These are phyloP conservation scores for Aschersonia sp. DNA, from an alignment of 2,329 filamentous ascomycete species.

Conservation along the genomic window DNA sequence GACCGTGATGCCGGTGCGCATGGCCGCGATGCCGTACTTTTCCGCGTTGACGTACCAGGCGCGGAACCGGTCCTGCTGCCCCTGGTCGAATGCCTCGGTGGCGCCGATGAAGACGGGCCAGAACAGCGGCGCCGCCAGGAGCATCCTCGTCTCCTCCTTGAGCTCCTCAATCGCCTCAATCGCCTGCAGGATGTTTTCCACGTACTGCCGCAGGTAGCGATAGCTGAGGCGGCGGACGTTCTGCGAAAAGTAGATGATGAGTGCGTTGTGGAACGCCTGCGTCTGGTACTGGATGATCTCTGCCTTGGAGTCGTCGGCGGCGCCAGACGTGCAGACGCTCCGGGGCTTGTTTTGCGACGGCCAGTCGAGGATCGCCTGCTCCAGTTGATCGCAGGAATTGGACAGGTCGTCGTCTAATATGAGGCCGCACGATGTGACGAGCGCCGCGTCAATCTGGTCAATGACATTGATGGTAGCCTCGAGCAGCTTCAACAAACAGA, in stretches of 20 bases:
- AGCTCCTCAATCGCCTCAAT: background rate
- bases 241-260: background rate
- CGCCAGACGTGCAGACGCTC: background rate
- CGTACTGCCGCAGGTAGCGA: background rate
- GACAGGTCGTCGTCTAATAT: background rate
- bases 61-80: background rate
- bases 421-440: background rate
- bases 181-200: background rate
- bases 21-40: background rate
- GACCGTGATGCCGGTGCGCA: background rate
- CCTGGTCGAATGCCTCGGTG: background rate
- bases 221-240: background rate
- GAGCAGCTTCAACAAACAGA: background rate
- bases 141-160: background rate
- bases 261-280: background rate
- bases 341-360: background rate
- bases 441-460: background rate
- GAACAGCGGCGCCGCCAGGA: background rate
- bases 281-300: background rate
- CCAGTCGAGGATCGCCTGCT: background rate
- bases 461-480: background rate
- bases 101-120: background rate
- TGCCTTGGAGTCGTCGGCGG: background rate
- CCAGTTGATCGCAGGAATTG: background rate
- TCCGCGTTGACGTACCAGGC: background rate